phyloP scores from a whole-genome alignment of 306 rosid species.

The Prunus armeniaca region DNA sequence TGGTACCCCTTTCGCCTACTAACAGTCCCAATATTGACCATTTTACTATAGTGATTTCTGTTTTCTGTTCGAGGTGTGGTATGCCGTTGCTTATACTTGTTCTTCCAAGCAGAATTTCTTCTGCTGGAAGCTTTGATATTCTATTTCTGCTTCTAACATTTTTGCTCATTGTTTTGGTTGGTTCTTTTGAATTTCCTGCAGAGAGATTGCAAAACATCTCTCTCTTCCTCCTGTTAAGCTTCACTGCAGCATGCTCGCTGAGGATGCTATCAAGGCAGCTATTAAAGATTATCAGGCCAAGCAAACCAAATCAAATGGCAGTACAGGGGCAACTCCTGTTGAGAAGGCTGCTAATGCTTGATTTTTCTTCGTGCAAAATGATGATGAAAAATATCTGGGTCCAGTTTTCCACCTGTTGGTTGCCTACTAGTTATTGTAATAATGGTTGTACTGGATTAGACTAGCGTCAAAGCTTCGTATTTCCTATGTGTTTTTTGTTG shows the following conservation, averaged over 20 bases:
- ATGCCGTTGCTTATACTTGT: not conserved
- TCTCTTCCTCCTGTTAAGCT: constrained; percentile 97
- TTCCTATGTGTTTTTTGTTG: not conserved
- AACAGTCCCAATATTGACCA: not conserved
- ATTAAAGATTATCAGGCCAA: constrained; percentile 82
- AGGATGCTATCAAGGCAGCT: constrained; percentile 99
- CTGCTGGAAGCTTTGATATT: not conserved
- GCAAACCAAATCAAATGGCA: constrained; percentile 31
- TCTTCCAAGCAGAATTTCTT: not conserved
- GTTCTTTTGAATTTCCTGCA: constrained; percentile 21
- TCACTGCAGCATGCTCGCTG: constrained; percentile 99
- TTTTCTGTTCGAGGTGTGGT: not conserved
- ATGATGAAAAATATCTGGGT: constrained; percentile 13
- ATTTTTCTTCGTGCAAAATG: constrained; percentile 15
- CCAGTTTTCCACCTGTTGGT: not conserved
- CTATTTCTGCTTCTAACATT: not conserved
- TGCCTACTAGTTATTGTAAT: constrained; percentile 1
- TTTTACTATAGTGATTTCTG: not conserved
- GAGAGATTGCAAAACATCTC: constrained; percentile 96
- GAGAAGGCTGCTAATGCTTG: constrained; percentile 42
- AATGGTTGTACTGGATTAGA: constrained; percentile 1
- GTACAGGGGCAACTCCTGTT: constrained; percentile 25
- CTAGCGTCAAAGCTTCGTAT: not conserved
- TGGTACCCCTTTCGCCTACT: not conserved
- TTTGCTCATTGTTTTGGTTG: not conserved